Evolutionary conservation across 1,284 basidiomycete species (phyloP).

Genomic region (Ganoderma leucocontextum): DNA sequence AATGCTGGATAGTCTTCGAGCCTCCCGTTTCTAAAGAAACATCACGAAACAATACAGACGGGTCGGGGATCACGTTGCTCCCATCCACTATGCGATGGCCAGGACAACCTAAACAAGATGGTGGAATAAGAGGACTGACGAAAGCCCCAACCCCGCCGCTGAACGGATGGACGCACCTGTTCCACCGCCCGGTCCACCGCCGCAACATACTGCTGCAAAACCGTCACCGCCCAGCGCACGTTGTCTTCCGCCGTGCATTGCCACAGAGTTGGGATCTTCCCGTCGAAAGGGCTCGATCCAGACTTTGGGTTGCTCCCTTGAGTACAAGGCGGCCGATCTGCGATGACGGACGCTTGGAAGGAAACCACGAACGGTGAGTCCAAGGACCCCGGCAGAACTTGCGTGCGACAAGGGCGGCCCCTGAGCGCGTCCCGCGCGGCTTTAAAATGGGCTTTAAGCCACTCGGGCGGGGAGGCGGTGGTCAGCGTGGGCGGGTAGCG

Average conservation of each 20-base stretch:
- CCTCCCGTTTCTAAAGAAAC: background rate
- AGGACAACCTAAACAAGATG: background rate
- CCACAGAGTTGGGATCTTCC: background rate
- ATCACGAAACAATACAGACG: background rate
- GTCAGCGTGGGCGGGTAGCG: background rate
- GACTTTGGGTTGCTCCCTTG: background rate
- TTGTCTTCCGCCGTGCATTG: background rate
- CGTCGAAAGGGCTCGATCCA: background rate
- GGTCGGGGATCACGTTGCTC: background rate
- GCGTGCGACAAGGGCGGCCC: background rate
- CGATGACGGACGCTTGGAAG: background rate
- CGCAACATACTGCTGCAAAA: background rate
- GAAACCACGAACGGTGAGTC: background rate
- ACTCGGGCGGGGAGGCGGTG: background rate
- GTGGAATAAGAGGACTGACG: background rate
- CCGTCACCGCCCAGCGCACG: background rate
- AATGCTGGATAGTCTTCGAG: background rate
- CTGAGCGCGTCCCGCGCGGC: background rate
- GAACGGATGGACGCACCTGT: background rate
- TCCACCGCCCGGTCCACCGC: background rate
- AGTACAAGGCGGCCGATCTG: background rate
- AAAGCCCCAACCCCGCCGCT: too few species aligned
- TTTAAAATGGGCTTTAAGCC: background rate
- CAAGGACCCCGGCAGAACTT: background rate
- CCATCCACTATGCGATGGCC: background rate